Conservation (phyloP, 108 stramenopile species). For the Skeletonema potamos region DNA sequence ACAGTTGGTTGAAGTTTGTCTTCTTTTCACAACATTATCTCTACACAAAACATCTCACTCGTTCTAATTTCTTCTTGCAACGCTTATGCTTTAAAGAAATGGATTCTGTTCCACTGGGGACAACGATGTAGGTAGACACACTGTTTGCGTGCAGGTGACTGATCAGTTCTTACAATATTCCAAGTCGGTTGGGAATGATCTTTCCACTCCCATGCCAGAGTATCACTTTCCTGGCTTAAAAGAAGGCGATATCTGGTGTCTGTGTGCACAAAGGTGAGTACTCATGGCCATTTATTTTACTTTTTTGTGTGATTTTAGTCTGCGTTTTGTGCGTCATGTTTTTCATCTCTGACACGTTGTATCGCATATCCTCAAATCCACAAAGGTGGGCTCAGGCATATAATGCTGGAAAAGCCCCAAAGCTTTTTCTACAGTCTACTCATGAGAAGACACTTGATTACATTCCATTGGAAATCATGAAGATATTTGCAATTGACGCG, state of each 20-base stretch:
- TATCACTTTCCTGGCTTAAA: slow-evolving; percentile 82
- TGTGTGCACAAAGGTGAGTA: slow-evolving; percentile 88
- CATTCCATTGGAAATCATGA: slow-evolving; percentile 54
- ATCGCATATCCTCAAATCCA: no score
- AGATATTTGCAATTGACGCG: slow-evolving; percentile 61
- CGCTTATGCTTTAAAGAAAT: background rate
- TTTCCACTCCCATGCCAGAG: slow-evolving; percentile 71
- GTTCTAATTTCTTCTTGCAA: background rate
- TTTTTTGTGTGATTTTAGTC: no score
- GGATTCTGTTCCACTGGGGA: slow-evolving; percentile 54
- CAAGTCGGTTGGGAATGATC: slow-evolving; percentile 77
- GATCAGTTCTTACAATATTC: slow-evolving; percentile 72
- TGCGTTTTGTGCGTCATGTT: no score
- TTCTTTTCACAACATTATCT: no score
- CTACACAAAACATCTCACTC: background rate
- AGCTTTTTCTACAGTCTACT: slow-evolving; percentile 64
- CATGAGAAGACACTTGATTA: slow-evolving; percentile 84
- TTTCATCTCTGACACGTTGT: no score
- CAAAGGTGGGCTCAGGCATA: slow-evolving; percentile 84
- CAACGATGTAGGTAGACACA: slow-evolving; percentile 77
- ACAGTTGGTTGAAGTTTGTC: no score
- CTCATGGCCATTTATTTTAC: no score
- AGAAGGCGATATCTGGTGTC: slow-evolving; percentile 84
- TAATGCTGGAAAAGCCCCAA: slow-evolving; percentile 65
- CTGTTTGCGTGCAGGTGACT: slow-evolving; percentile 80